These are phyloP conservation scores for Jaapia argillacea DNA, from an alignment of 768 basidiomycete genomes.

Conservation along the genomic window DNA sequence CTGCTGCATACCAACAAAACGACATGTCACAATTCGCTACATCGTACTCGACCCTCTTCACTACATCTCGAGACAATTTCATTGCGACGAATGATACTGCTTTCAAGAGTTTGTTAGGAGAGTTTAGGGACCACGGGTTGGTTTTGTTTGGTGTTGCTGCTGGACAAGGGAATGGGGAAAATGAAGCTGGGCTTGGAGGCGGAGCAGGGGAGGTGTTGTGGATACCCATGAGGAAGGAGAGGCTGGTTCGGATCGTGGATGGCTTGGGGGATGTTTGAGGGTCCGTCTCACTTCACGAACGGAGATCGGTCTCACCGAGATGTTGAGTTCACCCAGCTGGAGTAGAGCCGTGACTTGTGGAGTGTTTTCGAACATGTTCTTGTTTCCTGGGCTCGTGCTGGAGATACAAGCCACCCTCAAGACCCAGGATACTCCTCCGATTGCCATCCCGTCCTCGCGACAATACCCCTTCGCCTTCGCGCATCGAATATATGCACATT, in stretches of 20 bases:
- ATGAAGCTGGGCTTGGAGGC: slow-evolving; percentile 30
- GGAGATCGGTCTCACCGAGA: no score
- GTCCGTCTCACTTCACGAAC: no score
- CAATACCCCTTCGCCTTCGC: no score
- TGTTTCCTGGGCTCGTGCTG: no score
- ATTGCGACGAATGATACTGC: slow-evolving; percentile 85
- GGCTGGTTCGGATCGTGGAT: slow-evolving; percentile 35
- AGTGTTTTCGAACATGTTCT: no score
- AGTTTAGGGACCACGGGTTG: slow-evolving; percentile 87
- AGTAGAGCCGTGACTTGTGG: no score
- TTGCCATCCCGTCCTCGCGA: no score
- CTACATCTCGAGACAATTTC: slow-evolving; percentile 69
- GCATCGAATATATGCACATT: no score
- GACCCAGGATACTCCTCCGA: no score
- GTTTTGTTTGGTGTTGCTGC: slow-evolving; percentile 38
- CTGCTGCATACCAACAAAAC: slow-evolving; percentile 15
- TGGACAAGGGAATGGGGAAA: slow-evolving; percentile 18
- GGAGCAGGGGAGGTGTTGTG: slow-evolving; percentile 57
- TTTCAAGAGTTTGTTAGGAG: slow-evolving; percentile 70
- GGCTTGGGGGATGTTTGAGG: no score
- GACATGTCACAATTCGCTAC: slow-evolving; percentile 47
- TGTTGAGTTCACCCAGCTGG: no score
- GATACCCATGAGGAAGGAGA: slow-evolving; percentile 81
- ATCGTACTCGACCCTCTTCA: slow-evolving; percentile 61
- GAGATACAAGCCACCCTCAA: no score